These are phyloP conservation scores for Theileria orientalis DNA, from an alignment of 169 alveolate species.

Conservation along the genomic window DNA sequence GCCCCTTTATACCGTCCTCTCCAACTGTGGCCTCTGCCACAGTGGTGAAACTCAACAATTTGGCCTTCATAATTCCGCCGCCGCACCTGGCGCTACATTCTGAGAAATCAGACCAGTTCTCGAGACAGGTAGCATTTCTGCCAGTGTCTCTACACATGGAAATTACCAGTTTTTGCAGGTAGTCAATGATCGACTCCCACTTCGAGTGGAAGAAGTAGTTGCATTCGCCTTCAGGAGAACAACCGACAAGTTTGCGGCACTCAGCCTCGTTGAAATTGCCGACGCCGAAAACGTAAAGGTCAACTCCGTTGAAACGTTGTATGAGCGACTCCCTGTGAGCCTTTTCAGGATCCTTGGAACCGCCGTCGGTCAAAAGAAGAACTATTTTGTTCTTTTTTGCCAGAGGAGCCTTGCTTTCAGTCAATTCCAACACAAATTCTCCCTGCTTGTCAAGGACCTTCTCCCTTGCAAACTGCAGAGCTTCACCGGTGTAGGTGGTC, in stretches of 20 bases:
- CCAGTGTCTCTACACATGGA: slow-evolving; percentile 3
- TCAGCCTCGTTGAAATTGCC: slow-evolving; percentile 12
- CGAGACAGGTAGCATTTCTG: slow-evolving; percentile 51
- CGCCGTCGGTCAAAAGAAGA: slow-evolving; percentile 42
- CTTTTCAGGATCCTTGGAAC: slow-evolving; percentile 10
- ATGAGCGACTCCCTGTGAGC: slow-evolving; percentile 38
- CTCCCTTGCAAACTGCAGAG: slow-evolving; percentile 32
- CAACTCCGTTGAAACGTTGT: slow-evolving; percentile 48
- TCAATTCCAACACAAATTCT: slow-evolving; percentile 6
- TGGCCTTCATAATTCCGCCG: slow-evolving; percentile 36
- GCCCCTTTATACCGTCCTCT: slow-evolving; percentile 22
- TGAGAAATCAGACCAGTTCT: slow-evolving; percentile 49
- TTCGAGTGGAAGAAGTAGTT: slow-evolving; percentile 2
- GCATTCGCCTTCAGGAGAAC: slow-evolving; percentile 31
- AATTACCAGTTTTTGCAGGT: slow-evolving; percentile 11
- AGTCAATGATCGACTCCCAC: neutral
- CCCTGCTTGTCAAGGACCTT: slow-evolving; percentile 10
- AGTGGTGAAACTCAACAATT: slow-evolving; percentile 21
- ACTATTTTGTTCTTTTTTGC: slow-evolving; percentile 37
- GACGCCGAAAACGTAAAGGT: slow-evolving; percentile 32
- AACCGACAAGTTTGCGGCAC: slow-evolving; percentile 53
- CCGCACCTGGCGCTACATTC: slow-evolving; percentile 59
- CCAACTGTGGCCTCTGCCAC: slow-evolving; percentile 26
- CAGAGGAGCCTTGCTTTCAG: slow-evolving; percentile 12
- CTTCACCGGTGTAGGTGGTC: slow-evolving; percentile 32